Base-by-base conservation (phyloP, 495 filamentous ascomycete species). In the Penicillium paradoxum region DNA sequence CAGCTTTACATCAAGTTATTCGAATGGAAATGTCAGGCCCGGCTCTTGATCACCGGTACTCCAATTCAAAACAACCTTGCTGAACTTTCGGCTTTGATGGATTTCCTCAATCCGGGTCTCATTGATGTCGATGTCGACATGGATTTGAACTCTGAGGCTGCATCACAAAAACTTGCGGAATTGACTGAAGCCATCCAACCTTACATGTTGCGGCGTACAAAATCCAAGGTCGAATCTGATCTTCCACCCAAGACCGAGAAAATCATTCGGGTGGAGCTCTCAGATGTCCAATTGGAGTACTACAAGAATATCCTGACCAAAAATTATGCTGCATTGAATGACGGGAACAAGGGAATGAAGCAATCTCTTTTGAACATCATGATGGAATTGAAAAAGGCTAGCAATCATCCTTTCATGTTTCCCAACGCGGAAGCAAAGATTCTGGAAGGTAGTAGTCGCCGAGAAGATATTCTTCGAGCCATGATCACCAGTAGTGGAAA, bases 371-470 rank as follows among this genome's bases (percentile, higher is more conserved):
- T 97, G 49, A 99, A 99, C 70, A 95, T 99, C 64, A 96, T 97
- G 80, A 99, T 99, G 92, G 95, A 99, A 66, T 68, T 99, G 60
- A 97, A 97, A 76, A 99, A 99, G 69, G 90, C 91, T 57, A 96
- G 91, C 77, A 97, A 97, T 56, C 93, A 99, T 63, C 91, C 93
- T 5, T 96, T 95, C 73, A 95, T 97, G 86, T 96, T 99, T 58
- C 85, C 88, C 3, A 89, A 87, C 50, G 93, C 90, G 19, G 93
- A 97, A 67, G 89, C 92, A 29, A 87, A 85, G 36, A 87, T 96
- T 42, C 70, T 97, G 32, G 83, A 80, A 51, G 88, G 85, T 9
- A 87, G 83, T 63, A 77, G 78, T 22, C 82, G 87, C 10, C 87
- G 89, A 14, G 91, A 97, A 62, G 93, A 97, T 65, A 81, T 88